Base-by-base conservation (phyloP, 164 flowering plant genomes). In the Taxillus chinensis region DNA sequence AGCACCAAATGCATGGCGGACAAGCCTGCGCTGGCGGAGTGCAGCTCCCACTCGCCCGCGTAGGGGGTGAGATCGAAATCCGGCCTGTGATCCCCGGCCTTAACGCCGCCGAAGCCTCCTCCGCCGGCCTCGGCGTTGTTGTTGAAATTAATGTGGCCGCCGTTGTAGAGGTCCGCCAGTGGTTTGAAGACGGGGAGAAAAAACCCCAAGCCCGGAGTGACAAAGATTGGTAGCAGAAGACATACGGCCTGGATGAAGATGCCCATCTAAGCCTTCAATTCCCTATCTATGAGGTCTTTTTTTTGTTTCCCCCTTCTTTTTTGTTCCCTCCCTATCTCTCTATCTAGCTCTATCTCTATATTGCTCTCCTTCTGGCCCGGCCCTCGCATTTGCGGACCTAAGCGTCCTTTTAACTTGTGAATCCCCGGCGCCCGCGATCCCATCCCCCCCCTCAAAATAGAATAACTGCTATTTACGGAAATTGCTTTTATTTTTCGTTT, bases 1-100 rank as follows among this genome's bases (percentile, higher is more conserved):
- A 88, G 41, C n/a, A 64, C 67, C 9, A 82, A 2, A 39, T 90
- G 95, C 95, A 90, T 90, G 54, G 86, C 80, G 0, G 92, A 76
- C 8, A 86, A 80, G 3, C 89, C 86, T 0, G 90, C 72, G 60
- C 77, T 75, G 5, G 7, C 3, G 2, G 64, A 46, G 45, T 62
- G 67, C 9, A 87, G 9, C 68, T 78, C 79, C 97, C 95, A 90
- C 2, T 7, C 2, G 0, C 96, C 92, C n/a, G 8, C 45, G 13
- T 15, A 75, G 1, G 8, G 4, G 3, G 73, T 73, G 41, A 48
- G 9, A 14, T 27, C 71, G 15, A 52, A 55, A 2, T 41, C 46
- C 1, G 7, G 46, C 46, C 2, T 43, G 46, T 43, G 46, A 1
- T 0, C 45, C 45, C 45, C 8, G 8, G 46, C 10, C 46, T 43